Base-by-base conservation (phyloP, 169 alveolate genomes). In the Amoebophrya sp. region DNA sequence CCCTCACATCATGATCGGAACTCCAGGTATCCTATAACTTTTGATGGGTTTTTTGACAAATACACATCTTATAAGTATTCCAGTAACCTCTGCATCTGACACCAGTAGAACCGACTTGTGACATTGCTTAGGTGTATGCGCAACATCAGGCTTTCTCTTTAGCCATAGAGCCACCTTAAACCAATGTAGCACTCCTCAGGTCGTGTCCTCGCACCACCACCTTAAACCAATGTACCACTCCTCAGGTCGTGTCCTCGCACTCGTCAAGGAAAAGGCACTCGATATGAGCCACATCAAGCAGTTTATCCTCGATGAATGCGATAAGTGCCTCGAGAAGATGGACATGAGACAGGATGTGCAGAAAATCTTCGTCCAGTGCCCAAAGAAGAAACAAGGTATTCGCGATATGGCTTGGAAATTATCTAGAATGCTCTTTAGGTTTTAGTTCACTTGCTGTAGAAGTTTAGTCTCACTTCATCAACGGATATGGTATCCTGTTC, bases 221-320 rank as follows among this genome's bases (percentile, higher is more conserved):
- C n/a, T n/a, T n/a, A n/a, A n/a, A n/a, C n/a, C n/a, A n/a, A n/a
- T n/a, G n/a, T n/a, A n/a, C n/a, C n/a, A n/a, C n/a, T 47, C 6
- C 65, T 26, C 83, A 65, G 83, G 99, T 40, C 97, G 99, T 92
- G 96, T 98, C 76, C 95, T 98, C 41, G 99, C 99, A 29, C 96
- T 98, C 40, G 96, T 98, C 26, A 96, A 97, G 93, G 98, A 96
- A 91, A 97, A 98, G 95, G 97, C 97, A 92, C 94, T 99, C 78
- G 96, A 97, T 93, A 95, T 98, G 94, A 97, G 97, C 90, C 96
- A 98, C 89, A 95, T 98, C 29, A 97, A 98, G 96, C 98, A 97
- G 94, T 99, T 99, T 94, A 99, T 99, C 76, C 96, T 99, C 91
- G 99, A 99, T 94, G 99, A 99, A 95, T 99, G 99, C 95, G 99